Base-by-base conservation (phyloP, 2,329 filamentous ascomycete species). In the Stagonosporopsis cucurbitacearum region DNA sequence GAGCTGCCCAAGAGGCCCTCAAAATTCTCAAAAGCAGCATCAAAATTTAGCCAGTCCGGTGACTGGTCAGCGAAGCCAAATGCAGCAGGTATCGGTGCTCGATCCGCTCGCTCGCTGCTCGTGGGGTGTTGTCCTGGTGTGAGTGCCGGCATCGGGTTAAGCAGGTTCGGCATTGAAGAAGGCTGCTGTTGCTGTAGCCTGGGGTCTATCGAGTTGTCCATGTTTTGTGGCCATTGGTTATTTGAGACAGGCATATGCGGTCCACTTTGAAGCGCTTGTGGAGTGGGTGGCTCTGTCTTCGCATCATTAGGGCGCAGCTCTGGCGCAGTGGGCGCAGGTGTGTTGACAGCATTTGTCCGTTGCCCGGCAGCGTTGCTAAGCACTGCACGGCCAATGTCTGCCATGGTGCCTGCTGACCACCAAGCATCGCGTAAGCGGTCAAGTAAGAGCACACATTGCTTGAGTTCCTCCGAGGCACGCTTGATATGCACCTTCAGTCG, bases 401-500 rank as follows among this genome's bases (percentile, higher is more conserved):
- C 78, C 70, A 80, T 81, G 6, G 77, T 75, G 30, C 79, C 79
- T 22, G 79, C 79, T 13, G 77, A 76, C 67, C 77, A 78, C 78
- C 79, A 81, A 9, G 75, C 74, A 8, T 74, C 74, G 1, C 78
- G 73, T 2, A 81, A 65, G 3, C 72, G 73, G 39, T 80, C 75
- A n/a, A 81, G 72, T 1, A 80, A 69, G 11, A 66, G 64, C 22
- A 78, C 78, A 59, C 79, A 80, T 45, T 73, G 73, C 40, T 77
- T 75, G 30, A 81, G 69, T 41, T 81, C 79, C 43, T 76, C 70
- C 9, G 77, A 79, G 1, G 79, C 79, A 22, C 79, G 75, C 55
- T 78, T 78, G 65, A 79, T 77, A 60, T 80, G 78, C 22, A 79
- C 77, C 26, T 75, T 79, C 9, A 83, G 70, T 46, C 77, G 80